phyloP scores from a whole-genome alignment of 129 eudicot species.

The carrot (Daucus carota) region DNA sequence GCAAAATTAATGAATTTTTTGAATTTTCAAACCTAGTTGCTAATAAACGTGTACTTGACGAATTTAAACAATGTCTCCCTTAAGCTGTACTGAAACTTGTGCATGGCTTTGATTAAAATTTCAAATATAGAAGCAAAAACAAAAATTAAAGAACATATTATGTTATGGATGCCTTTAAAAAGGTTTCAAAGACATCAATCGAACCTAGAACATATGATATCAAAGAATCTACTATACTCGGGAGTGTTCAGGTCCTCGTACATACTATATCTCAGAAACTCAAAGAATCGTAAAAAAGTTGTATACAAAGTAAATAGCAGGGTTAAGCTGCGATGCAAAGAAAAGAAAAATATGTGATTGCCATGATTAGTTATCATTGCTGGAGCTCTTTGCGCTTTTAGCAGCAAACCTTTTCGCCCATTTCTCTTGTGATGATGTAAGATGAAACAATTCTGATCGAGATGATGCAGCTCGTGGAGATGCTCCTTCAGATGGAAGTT shows the following conservation, averaged over 20 bases:
- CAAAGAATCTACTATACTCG: background rate
- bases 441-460: constrained; percentile 20
- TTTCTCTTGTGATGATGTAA: constrained; percentile 53
- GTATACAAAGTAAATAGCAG: constrained; percentile 1
- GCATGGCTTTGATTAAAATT: too few relatives aligned
- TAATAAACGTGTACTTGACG: too few relatives aligned
- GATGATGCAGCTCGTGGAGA: constrained; percentile 26
- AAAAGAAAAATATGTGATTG: background rate
- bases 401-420: constrained; percentile 63
- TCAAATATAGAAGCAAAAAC: too few relatives aligned
- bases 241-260: background rate
- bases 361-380: constrained; percentile 11
- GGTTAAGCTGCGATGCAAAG: background rate
- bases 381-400: constrained; percentile 29
- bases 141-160: too few relatives aligned
- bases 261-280: background rate
- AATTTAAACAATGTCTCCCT: too few relatives aligned
- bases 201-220: background rate
- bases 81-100: too few relatives aligned
- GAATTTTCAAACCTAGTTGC: too few relatives aligned
- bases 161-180: too few relatives aligned
- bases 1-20: too few relatives aligned
- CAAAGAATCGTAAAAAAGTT: background rate
- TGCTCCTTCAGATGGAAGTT: constrained; percentile 52
- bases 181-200: too few relatives aligned